Base-by-base conservation (phyloP, 495 filamentous ascomycete genomes). In the Tuber microsphaerosporum region DNA sequence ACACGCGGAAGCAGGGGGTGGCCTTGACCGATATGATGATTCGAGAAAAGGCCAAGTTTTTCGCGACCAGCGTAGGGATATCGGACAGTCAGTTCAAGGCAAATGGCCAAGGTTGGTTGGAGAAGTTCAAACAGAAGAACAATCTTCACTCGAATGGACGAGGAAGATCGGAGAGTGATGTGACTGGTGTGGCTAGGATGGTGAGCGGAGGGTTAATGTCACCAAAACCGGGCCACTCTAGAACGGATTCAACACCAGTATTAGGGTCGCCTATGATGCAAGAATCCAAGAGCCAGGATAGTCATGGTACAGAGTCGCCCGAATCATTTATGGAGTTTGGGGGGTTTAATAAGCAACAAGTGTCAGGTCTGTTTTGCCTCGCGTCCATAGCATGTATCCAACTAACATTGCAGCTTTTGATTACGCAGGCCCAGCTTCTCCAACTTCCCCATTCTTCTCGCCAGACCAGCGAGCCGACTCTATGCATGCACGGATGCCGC, bases 61-160 rank as follows among this genome's bases (percentile, higher is more conserved):
- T 98, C 82, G 92, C 93, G 31, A 91, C 87, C 31, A 92, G 91
- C 39, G 89, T 91, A 43, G 91, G 91, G 41, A 90, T 88, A 78
- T 87, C 89, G 17, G 95, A 97, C 75, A 90, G 89, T 76, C 91
- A 93, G 73, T 86, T 91, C 72, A 93, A 94, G 83, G 87, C 90
- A 46, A 90, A 91, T 79, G 94, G 88, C 75, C 84, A 90, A 10
- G 89, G 87, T 75, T 97, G 94, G 94, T 87, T 99, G 72, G 94
- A 97, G 83, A 97, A 96, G 82, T 98, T 99, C 87, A 97, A 97
- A 86, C 89, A 92, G 76, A 97, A 94, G 84, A 93, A 98, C 84
- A 90, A 91, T 74, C 51, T 83, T 16, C 75, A 79, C 71, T 72
- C 81, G 88, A 83, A 85, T 81, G 61, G 88, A 88, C 75, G 85